Conservation (phyloP, 352 stramenopile genomes). For the Phytophthora niederhauseri region DNA sequence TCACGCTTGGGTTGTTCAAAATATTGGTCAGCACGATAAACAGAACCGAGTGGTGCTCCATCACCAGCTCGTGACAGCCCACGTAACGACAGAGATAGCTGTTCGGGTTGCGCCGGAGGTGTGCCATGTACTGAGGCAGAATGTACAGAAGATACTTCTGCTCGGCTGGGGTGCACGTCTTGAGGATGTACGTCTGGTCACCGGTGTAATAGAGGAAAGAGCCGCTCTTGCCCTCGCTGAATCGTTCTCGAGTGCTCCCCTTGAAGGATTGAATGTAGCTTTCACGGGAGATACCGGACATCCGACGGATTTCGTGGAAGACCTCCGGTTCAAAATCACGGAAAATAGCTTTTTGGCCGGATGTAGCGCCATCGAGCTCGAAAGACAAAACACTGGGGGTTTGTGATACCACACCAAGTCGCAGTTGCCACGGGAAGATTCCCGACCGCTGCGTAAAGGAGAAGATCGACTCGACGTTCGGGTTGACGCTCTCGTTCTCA, state of each 20-base stretch:
- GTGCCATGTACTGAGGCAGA: constrained; percentile 86
- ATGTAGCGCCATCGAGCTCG: constrained; percentile 68
- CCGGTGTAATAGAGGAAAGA: constrained; percentile 92
- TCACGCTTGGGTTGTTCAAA: constrained; percentile 83
- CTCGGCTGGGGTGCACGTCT: constrained; percentile 86
- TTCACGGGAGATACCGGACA: constrained; percentile 80
- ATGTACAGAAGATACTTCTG: constrained; percentile 88
- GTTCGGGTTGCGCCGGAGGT: constrained; percentile 82
- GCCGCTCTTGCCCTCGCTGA: constrained; percentile 90
- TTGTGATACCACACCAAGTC: constrained; percentile 50
- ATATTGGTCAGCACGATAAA: constrained; percentile 93
- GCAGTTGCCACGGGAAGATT: constrained; percentile 71
- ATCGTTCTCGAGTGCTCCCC: constrained; percentile 83
- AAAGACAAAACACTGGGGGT: constrained; percentile 68
- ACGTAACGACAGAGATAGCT: constrained; percentile 90
- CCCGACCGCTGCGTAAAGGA: constrained; percentile 68
- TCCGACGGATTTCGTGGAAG: constrained; percentile 81
- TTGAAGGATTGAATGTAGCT: constrained; percentile 82
- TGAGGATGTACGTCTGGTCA: constrained; percentile 90
- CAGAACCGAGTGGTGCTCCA: constrained; percentile 84
- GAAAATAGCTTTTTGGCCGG: constrained; percentile 75
- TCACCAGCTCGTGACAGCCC: constrained; percentile 88
- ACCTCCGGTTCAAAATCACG: constrained; percentile 83
- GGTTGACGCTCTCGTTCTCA: constrained; percentile 41
- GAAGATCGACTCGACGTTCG: constrained; percentile 60